phyloP scores from a whole-genome alignment of 495 filamentous ascomycete genomes.

The Penicillium lividum region DNA sequence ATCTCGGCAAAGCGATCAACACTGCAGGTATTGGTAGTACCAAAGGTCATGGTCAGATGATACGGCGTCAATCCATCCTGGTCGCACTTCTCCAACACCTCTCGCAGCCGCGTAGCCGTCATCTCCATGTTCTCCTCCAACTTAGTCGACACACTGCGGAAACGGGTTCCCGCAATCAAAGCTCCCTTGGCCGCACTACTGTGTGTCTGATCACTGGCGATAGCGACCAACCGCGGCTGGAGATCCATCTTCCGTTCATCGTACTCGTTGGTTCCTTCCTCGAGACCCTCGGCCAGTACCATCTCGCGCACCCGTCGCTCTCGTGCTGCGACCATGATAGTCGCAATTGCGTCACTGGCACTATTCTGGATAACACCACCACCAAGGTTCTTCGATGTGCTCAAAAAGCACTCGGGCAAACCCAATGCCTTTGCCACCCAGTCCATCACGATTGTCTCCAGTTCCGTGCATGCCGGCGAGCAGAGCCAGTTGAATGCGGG shows the following conservation, averaged over 20 bases:
- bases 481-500: constrained; percentile 98
- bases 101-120: constrained; percentile 62
- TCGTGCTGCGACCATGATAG: constrained; percentile 83
- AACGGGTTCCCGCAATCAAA: constrained; percentile 79
- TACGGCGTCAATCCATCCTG: constrained; percentile 76
- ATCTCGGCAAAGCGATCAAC: constrained; percentile 79
- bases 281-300: constrained; percentile 48
- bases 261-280: constrained; percentile 45
- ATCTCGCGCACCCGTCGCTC: constrained; percentile 69
- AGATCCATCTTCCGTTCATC: constrained; percentile 63
- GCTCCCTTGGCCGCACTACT: constrained; percentile 85
- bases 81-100: constrained; percentile 59
- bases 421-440: constrained; percentile 79
- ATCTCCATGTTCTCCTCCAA: constrained; percentile 67
- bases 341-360: constrained; percentile 85
- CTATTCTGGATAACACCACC: constrained; percentile 96
- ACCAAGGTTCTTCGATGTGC: constrained; percentile 68
- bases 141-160: constrained; percentile 62
- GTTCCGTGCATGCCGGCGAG: constrained; percentile 90
- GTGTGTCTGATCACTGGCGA: constrained; percentile 79
- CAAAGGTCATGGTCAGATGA: constrained; percentile 81
- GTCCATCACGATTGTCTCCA: constrained; percentile 92
- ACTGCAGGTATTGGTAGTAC: constrained; percentile 86
- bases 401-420: constrained; percentile 75
- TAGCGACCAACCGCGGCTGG: constrained; percentile 72